Conservation (phyloP, 1,139 yeast species). For the Suhomyces coccinellae region DNA sequence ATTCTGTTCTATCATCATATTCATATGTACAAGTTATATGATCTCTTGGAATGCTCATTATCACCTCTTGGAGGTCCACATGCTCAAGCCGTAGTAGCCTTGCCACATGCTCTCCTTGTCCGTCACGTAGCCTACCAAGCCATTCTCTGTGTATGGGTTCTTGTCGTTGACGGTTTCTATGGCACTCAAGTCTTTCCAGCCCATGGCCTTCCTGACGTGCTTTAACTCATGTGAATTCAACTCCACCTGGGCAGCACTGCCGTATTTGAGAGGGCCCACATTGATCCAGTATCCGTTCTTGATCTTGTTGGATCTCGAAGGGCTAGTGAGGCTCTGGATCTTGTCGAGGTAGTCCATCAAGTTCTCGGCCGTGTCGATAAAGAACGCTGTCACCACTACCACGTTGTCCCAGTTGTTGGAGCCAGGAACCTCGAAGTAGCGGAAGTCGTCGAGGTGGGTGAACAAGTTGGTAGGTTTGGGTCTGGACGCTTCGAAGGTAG, state of each 20-base stretch:
- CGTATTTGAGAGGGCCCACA: conserved; percentile 85
- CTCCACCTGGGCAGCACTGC: conserved; percentile 81
- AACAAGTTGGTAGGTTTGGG: conserved; percentile 48
- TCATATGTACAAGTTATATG: background rate
- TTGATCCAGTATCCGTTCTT: conserved; percentile 72
- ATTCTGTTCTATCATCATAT: no score
- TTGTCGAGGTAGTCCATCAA: conserved; percentile 68
- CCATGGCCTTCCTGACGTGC: conserved; percentile 50
- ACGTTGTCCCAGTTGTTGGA: conserved; percentile 42
- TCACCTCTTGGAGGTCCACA: conserved; percentile 39
- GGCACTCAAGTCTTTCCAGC: conserved; percentile 61
- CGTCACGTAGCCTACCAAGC: conserved; percentile 54
- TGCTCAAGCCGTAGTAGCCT: conserved; percentile 67
- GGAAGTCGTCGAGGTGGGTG: conserved; percentile 66
- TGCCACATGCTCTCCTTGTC: conserved; percentile 70
- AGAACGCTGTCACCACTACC: conserved; percentile 69
- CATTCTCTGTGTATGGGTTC: conserved; percentile 13
- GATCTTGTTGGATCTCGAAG: conserved; percentile 25
- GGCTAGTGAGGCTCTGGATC: conserved; percentile 48
- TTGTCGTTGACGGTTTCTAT: conserved; percentile 33
- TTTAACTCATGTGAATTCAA: conserved; percentile 64
- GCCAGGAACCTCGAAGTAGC: conserved; percentile 42
- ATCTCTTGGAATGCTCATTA: background rate
- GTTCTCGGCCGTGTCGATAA: conserved; percentile 87
- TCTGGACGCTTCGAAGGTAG: conserved; percentile 33